Conservation (phyloP, 345 rosid genomes). For the Geranium brycei region DNA sequence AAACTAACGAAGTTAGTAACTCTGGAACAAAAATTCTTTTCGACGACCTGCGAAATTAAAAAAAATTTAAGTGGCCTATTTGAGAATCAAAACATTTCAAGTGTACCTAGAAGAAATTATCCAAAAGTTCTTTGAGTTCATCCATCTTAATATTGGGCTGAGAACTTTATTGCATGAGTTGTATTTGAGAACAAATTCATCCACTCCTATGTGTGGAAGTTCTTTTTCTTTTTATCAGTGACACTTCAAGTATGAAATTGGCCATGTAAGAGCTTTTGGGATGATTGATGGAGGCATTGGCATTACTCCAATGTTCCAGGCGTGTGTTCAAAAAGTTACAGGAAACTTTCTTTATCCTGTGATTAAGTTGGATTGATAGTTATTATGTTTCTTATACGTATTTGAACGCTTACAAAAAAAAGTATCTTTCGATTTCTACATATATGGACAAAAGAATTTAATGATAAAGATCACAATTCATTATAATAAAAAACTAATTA, state of each 20-base stretch:
- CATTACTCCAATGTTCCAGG: constrained; percentile 68
- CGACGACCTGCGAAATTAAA: too few relatives aligned
- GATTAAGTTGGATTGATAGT: neutral
- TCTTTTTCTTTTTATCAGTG: constrained; percentile 23
- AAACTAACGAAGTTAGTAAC: too few relatives aligned
- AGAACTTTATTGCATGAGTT: neutral
- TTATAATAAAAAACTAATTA: too few relatives aligned
- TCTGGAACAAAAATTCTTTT: too few relatives aligned
- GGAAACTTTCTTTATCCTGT: neutral
- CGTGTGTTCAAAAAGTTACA: neutral
- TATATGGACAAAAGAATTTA: too few relatives aligned
- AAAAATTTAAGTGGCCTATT: too few relatives aligned
- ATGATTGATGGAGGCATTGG: constrained; percentile 72
- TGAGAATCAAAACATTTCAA: too few relatives aligned
- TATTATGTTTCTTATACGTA: neutral
- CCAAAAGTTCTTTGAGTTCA: neutral
- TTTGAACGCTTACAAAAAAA: too few relatives aligned
- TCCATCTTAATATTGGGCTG: neutral
- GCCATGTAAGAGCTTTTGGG: constrained; percentile 50
- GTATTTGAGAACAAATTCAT: neutral
- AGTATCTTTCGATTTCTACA: too few relatives aligned
- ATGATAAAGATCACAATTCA: too few relatives aligned
- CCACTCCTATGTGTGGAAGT: neutral
- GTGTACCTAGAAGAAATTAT: too few relatives aligned
- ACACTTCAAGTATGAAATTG: constrained; percentile 52